Evolutionary conservation across 805 yeast species (phyloP).

Genomic region (Lipomyces yamanashiensis): DNA sequence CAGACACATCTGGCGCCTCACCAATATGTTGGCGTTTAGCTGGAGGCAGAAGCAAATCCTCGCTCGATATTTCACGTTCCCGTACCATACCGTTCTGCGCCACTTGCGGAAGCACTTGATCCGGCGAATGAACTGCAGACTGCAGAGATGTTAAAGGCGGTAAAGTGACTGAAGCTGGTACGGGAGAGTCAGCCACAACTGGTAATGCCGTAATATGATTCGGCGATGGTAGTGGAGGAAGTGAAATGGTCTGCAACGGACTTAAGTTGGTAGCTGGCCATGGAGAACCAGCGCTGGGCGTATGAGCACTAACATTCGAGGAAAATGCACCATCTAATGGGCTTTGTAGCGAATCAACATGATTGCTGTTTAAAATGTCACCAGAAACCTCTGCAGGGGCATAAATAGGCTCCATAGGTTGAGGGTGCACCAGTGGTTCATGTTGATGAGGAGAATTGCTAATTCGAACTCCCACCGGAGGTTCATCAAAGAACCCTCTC

Average conservation of each 20-base stretch:
- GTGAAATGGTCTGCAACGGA: neutral
- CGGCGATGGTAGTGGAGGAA: neutral
- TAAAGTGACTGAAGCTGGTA: neutral
- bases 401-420: neutral
- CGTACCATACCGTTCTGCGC: neutral
- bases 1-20: neutral
- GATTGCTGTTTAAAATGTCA: too few species aligned
- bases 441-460: neutral
- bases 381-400: too few species aligned
- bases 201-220: neutral
- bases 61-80: constrained; percentile 1
- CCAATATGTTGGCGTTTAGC: constrained; percentile 1
- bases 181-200: neutral
- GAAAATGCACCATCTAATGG: neutral
- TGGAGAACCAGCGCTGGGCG: neutral
- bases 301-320: neutral
- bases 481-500: constrained; percentile 11
- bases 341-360: neutral
- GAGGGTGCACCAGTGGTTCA: neutral
- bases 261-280: neutral
- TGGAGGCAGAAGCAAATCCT: neutral
- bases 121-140: neutral
- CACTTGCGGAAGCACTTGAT: neutral
- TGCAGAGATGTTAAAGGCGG: neutral
- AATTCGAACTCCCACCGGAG: neutral